These are phyloP conservation scores for Candida rishiriensis DNA, from an alignment of 805 yeast genomes.

Conservation along the genomic window DNA sequence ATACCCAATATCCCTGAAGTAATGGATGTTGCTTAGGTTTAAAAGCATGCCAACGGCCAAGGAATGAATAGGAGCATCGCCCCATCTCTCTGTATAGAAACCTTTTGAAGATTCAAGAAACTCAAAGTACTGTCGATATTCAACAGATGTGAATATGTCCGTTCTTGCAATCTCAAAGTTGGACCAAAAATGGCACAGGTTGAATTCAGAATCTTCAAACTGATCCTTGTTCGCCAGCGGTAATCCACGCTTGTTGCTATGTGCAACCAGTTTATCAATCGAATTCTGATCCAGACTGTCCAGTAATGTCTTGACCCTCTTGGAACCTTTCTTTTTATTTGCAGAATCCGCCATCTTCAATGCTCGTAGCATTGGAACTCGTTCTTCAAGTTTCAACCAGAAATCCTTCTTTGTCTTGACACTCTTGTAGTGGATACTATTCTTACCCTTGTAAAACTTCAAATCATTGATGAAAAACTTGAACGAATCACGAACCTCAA, in stretches of 20 bases:
- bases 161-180: conserved; percentile 89
- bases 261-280: conserved; percentile 34
- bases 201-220: conserved; percentile 64
- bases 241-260: conserved; percentile 32
- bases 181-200: conserved; percentile 86
- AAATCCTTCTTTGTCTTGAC: conserved; percentile 22
- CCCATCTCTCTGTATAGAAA: conserved; percentile 92
- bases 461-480: conserved; percentile 49
- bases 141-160: conserved; percentile 61
- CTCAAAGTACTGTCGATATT: conserved; percentile 64
- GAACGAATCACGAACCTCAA: conserved; percentile 66
- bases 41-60: conserved; percentile 77
- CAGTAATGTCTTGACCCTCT: conserved; percentile 6
- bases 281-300: conserved; percentile 27
- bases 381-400: conserved; percentile 21
- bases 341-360: conserved; percentile 7
- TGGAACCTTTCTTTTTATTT: conserved; percentile 1
- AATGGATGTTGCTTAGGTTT: conserved; percentile 69
- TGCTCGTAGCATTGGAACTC: conserved; percentile 24
- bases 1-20: conserved; percentile 91
- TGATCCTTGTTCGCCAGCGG: conserved; percentile 44
- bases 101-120: conserved; percentile 73
- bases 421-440: conserved; percentile 27
- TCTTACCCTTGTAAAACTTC: conserved; percentile 31
- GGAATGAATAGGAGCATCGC: conserved; percentile 94